Base-by-base conservation (phyloP, 2,329 filamentous ascomycete genomes). In the Calonectria crousiana region DNA sequence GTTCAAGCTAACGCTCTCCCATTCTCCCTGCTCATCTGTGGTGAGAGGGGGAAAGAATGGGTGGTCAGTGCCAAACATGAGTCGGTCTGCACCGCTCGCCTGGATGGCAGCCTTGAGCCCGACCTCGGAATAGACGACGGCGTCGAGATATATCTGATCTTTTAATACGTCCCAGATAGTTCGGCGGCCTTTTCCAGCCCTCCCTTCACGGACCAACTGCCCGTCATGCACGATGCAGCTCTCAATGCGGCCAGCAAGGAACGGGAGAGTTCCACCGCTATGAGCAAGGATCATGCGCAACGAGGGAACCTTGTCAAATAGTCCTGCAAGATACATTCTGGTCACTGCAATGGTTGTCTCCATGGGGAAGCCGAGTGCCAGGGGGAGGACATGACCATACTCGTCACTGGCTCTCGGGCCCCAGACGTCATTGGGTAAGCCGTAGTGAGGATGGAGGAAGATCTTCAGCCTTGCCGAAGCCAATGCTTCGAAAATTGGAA, bases 361-460 rank as follows among this genome's bases (percentile, higher is more conserved):
- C 78, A 98, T 91, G 0, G 96, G 95, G 82, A 98, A 98, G 0
- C 96, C 96, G 4, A 98, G 87, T 0, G 95, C 95, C 0, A 98
- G 87, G 0, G 95, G 94, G 3, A 98, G 88, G 0, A 98, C 95
- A 83, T 98, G 96, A 0, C 96, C 96, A 82, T 97, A 98, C 74
- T 93, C 92, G 28, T 86, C 87, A 51, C 84, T 87, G 0, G 90
- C 91, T 10, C 93, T 88, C 0, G 94, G 91, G 0, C 96, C 96
- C 85, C 94, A 98, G 4, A 97, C 95, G 11, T 92, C 90, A 73
- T 91, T 90, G 0, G 95, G 95, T 3, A 98, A 90, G 1, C 96
- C 96, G 83, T 98, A 98, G 84, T 98, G 96, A 34, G 96, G 96
- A 84, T 98, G 96, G 67, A 98, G 84, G 86, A 98, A 98, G 64